These are phyloP conservation scores for Dothideomycetes sp. DNA, from an alignment of 2,329 filamentous ascomycete species.

Conservation along the genomic window DNA sequence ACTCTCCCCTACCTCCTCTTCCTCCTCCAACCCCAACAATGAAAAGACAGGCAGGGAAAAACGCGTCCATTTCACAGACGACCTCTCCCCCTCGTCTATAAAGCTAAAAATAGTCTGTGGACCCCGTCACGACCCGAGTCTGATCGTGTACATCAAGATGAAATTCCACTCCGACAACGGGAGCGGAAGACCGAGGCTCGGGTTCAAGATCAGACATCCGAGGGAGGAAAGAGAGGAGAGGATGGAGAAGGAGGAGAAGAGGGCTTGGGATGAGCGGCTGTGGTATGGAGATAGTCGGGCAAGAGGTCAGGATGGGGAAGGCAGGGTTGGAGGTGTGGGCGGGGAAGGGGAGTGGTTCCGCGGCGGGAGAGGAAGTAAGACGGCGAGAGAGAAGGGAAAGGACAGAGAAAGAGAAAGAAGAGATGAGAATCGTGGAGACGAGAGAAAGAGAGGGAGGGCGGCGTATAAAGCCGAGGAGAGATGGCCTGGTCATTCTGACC, in stretches of 20 bases:
- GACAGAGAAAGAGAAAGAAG: neutral
- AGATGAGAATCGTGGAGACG: too few species aligned
- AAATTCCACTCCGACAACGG: conserved; percentile 6
- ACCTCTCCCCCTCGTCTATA: conserved; percentile 6
- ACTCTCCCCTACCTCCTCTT: conserved; percentile 4
- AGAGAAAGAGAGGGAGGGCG: too few species aligned
- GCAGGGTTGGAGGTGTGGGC: too few species aligned
- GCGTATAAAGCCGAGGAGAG: neutral
- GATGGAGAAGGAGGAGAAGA: neutral
- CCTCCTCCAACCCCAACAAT: neutral
- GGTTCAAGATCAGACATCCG: conserved; percentile 1
- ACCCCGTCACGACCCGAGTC: conserved; percentile 2
- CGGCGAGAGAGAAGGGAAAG: neutral
- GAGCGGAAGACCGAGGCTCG: conserved; percentile 1
- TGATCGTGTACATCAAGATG: conserved; percentile 6
- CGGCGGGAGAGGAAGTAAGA: neutral
- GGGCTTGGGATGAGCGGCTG: neutral
- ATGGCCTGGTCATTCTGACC: neutral
- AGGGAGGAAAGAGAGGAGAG: neutral
- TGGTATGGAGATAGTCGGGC: neutral
- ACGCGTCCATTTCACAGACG: conserved; percentile 7
- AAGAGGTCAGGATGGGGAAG: too few species aligned
- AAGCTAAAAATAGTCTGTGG: conserved; percentile 7
- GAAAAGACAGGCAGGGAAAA: neutral
- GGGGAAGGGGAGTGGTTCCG: neutral